Conservation (phyloP, 2,329 filamentous ascomycete genomes). For the Diaporthe nobilis region DNA sequence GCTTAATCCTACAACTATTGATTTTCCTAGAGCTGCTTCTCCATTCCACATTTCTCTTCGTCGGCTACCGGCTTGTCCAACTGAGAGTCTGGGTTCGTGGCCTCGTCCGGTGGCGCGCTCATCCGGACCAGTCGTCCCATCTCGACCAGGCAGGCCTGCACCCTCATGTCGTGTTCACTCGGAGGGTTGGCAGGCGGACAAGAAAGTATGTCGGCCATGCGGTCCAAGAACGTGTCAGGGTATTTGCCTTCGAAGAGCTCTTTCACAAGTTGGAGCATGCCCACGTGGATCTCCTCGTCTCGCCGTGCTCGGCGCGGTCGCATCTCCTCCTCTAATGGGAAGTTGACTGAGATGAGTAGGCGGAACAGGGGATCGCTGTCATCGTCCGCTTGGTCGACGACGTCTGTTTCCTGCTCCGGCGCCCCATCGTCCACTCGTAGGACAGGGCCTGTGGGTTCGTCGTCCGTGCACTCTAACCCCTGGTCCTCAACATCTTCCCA, state of each 20-base stretch:
- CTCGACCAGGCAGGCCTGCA: slow-evolving; percentile 31
- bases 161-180: slow-evolving; percentile 29
- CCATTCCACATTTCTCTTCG: neutral
- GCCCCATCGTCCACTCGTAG: slow-evolving; percentile 41
- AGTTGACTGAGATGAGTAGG: slow-evolving; percentile 33
- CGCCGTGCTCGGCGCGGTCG: slow-evolving; percentile 31
- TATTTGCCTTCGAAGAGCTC: slow-evolving; percentile 29
- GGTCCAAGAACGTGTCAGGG: slow-evolving; percentile 20
- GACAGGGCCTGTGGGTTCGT: slow-evolving; percentile 33
- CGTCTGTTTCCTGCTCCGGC: neutral
- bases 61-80: neutral
- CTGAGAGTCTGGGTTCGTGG: neutral
- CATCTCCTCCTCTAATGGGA: slow-evolving; percentile 28
- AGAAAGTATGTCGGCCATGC: slow-evolving; percentile 35
- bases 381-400: slow-evolving; percentile 38
- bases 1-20: slow-evolving; percentile 38
- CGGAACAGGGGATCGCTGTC: slow-evolving; percentile 26
- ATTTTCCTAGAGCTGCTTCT: slow-evolving; percentile 15
- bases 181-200: slow-evolving; percentile 29
- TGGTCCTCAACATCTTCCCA: slow-evolving; percentile 39
- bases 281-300: slow-evolving; percentile 5
- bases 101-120: neutral
- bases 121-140: slow-evolving; percentile 24
- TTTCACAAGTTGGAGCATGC: slow-evolving; percentile 4
- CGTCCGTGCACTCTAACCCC: neutral